These are phyloP conservation scores for Naganishia randhawae DNA, from an alignment of 768 basidiomycete genomes.

Conservation along the genomic window DNA sequence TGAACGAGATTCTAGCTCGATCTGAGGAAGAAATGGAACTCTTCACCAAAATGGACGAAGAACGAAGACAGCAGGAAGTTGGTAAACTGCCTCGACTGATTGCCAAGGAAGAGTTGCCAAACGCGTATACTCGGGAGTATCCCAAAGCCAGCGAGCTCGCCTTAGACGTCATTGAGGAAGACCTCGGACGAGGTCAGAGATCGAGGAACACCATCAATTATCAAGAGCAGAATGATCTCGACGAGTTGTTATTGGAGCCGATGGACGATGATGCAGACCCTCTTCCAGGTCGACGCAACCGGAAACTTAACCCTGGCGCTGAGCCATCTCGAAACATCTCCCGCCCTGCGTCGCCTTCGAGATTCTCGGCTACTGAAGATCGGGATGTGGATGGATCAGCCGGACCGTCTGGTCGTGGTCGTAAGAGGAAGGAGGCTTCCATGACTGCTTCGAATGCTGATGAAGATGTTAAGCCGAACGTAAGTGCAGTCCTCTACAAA, in stretches of 20 bases:
- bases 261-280: constrained; percentile 51
- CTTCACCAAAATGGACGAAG: constrained; percentile 77
- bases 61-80: constrained; percentile 76
- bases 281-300: constrained; percentile 38
- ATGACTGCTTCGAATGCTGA: constrained; percentile 22
- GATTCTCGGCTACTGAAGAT: constrained; percentile 33
- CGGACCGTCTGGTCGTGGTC: constrained; percentile 1
- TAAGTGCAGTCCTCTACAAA: not conserved
- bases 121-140: constrained; percentile 69
- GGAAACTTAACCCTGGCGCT: constrained; percentile 21
- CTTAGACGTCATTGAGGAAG: constrained; percentile 52
- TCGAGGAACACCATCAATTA: constrained; percentile 84
- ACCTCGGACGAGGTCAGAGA: constrained; percentile 75
- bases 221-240: constrained; percentile 42
- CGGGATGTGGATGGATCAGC: constrained; percentile 36
- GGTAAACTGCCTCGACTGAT: constrained; percentile 71
- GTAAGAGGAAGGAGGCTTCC: constrained; percentile 12
- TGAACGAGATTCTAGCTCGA: constrained; percentile 87
- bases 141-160: constrained; percentile 55
- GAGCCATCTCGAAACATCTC: constrained; percentile 35
- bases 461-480: constrained; percentile 26
- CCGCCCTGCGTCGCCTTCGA: constrained; percentile 23
- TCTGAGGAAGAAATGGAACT: constrained; percentile 69
- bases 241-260: constrained; percentile 39
- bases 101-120: constrained; percentile 81